Evolutionary conservation across 129 eudicot species (phyloP), one percentile per base, ranked within the genome.

Genomic region (Artemisia argyi): DNA sequence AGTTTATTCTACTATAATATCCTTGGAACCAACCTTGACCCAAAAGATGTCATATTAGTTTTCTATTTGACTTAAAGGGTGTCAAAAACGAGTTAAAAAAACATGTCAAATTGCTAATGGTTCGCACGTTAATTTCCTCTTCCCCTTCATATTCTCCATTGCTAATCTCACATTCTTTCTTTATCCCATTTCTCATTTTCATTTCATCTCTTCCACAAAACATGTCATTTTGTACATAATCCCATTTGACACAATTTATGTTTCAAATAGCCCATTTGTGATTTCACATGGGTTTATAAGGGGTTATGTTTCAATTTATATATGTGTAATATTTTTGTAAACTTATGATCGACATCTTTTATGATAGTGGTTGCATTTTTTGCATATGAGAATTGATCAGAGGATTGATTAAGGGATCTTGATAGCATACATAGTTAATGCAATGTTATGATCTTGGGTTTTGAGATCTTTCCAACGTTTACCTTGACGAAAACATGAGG

Each of bases 401-500:
- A 13, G 68, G 64, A 24, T 35, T 32, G 63, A 35, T 56, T 35
- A 46, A 13, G 35, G 48, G 48, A 65, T 66, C 48, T 53, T 69
- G 70, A 39, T 20, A 20, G 10, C 18, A 10, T 77, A 4, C 8
- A 7, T 39, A 39, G 46, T 39, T 39, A 7, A 52, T 54, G 72
- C 52, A 17, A 62, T 76, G 24, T 63, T 26, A 28, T 28, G 61
- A 30, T 48, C 26, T 73, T 16, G 69, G 77, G 15, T 26, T 61
- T 61, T 20, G 52, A 75, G n/a, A 30, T 35, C 22, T 47, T 52
- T n/a, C 11, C n/a, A 54, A 53, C 56, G 1, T 39, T 14, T 13
- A 65, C 54, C 48, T 66, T 64, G 66, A 64, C 72, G 14, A 60
- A 80, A 76, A 73, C 59, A 87, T 89, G 96, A 80, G 78, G 32